phyloP scores from a whole-genome alignment of 495 filamentous ascomycete species.

The Trichocladium uniseriatum region DNA sequence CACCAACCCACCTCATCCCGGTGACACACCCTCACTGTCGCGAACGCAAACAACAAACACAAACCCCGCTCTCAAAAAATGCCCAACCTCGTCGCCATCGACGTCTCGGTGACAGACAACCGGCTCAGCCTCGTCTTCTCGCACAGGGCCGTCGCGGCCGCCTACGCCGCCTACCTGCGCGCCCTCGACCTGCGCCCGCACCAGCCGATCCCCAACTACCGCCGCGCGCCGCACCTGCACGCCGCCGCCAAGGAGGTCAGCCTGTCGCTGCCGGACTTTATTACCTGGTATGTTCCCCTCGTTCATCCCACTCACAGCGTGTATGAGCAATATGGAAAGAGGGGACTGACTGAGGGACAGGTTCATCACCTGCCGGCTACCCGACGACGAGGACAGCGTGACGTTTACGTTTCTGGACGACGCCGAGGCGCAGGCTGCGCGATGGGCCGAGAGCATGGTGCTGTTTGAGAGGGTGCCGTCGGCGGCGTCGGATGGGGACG shows the following conservation, averaged over 20 bases:
- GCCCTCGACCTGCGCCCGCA: conserved; percentile 14
- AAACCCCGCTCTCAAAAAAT: too few relatives aligned
- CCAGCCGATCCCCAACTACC: conserved; percentile 16
- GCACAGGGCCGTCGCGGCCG: conserved; percentile 22
- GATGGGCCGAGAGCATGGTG: conserved; percentile 22
- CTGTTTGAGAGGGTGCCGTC: conserved; percentile 18
- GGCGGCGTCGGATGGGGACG: neutral
- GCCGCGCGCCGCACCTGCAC: conserved; percentile 14
- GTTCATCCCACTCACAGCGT: too few relatives aligned
- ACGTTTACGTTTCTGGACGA: conserved; percentile 23
- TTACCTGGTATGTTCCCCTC: conserved; percentile 23
- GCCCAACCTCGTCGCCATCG: conserved; percentile 24
- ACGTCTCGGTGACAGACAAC: conserved; percentile 24
- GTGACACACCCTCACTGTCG: neutral
- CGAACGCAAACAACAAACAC: neutral
- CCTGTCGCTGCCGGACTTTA: conserved; percentile 20
- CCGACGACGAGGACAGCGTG: conserved; percentile 27
- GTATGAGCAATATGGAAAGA: too few relatives aligned
- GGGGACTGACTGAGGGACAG: too few relatives aligned
- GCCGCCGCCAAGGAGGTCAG: conserved; percentile 20
- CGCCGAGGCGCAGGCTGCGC: conserved; percentile 10
- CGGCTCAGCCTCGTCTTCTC: conserved; percentile 25
- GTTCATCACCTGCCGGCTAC: conserved; percentile 30
- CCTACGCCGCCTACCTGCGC: conserved; percentile 23
- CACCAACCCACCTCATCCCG: neutral